These are phyloP conservation scores for Alternaria viburni DNA, from an alignment of 2,329 filamentous ascomycete genomes.

Conservation along the genomic window DNA sequence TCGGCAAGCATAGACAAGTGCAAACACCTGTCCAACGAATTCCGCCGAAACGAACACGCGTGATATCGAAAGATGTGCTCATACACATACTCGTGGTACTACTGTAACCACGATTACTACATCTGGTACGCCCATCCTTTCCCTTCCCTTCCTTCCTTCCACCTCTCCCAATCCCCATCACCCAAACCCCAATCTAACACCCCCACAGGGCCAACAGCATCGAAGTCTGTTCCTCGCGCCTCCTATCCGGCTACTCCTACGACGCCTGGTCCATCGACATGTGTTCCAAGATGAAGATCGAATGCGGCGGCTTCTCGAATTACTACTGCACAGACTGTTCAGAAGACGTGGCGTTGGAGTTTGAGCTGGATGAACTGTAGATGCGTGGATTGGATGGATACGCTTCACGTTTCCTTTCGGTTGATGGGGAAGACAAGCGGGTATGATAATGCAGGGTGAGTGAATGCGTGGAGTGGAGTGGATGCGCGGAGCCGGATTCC, in stretches of 20 bases:
- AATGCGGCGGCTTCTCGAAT: constrained; percentile 52
- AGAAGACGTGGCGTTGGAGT: constrained; percentile 52
- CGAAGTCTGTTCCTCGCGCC: constrained; percentile 54
- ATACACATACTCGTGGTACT: constrained; percentile 57
- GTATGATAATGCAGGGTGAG: background rate
- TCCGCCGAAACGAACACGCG: no score
- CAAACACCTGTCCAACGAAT: background rate
- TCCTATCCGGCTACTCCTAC: constrained; percentile 55
- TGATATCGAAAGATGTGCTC: constrained; percentile 57
- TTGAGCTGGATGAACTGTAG: constrained; percentile 51
- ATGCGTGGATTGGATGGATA: background rate
- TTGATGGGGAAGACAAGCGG: background rate
- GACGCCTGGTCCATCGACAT: constrained; percentile 58
- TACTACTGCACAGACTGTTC: constrained; percentile 55
- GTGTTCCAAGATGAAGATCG: constrained; percentile 52
- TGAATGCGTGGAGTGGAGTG: background rate
- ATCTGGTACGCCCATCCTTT: constrained; percentile 45
- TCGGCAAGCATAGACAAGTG: background rate
- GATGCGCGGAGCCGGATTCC: background rate
- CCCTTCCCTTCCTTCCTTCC: background rate
- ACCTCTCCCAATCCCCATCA: no score
- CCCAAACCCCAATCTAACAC: background rate
- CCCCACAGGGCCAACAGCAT: constrained; percentile 48
- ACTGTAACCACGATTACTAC: constrained; percentile 58
- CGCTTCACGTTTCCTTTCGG: constrained; percentile 6